Evolutionary conservation across 352 stramenopile genomes (phyloP), one percentile per base, ranked within the genome.

Genomic region (Pythium sp.): DNA sequence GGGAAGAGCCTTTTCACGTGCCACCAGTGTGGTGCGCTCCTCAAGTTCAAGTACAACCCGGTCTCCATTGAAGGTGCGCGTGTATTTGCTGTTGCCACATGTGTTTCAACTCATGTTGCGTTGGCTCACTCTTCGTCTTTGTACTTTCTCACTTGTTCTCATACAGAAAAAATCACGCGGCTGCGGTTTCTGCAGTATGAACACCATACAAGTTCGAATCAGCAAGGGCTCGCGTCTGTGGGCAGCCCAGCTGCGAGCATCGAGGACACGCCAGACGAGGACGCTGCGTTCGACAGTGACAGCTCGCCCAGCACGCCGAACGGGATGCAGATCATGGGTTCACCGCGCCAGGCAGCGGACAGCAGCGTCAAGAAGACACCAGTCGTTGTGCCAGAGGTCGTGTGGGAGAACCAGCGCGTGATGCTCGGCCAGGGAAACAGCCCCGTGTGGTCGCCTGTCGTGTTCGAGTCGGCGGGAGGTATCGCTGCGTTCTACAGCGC

Each of bases 1-100:
- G 84, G 84, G 38, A 92, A 92, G 59, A 90, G 80, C 58, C 72
- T 92, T 26, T 92, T 92, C 56, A 92, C 82, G 67, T 92, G 84
- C 62, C 80, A 86, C 67, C 77, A 87, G 56, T 92, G 84, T 65
- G 82, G 81, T 47, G 75, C 82, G 28, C 66, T 92, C 65, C 82
- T 92, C 72, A 92, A 91, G 63, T 91, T 92, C 68, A 76, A 78
- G 56, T 74, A 77, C 72, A 87, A 76, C 58, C 72, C 74, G 2
- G 72, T 82, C 51, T 86, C 84, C 6, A 91, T 92, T 62, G 78
- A 91, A 75, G 75, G 7, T 36, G 18, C 26, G 30, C 14, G 24
- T 58, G 6, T 56, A 32, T 28, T 60, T 32, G 30, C 30, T 32
- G 30, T 32, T 3, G 2, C 30, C 30, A 5, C 30, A 32, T 32